phyloP scores from a whole-genome alignment of 2,329 filamentous ascomycete genomes.

The Aspergillus spinulosporus region DNA sequence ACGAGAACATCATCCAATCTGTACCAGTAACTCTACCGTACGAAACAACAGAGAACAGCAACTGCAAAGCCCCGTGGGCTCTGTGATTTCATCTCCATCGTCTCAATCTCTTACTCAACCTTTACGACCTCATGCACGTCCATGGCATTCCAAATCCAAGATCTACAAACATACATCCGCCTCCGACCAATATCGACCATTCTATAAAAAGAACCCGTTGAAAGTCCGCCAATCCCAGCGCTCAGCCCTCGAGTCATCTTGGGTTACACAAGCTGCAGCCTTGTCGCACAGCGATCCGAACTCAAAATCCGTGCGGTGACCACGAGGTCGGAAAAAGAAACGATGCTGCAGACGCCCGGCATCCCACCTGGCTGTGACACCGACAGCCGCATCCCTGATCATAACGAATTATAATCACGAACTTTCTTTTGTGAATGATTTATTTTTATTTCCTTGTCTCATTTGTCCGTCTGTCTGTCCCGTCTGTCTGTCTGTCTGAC shows the following conservation, averaged over 20 bases:
- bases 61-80: not conserved
- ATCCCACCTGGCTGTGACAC: not conserved
- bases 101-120: not conserved
- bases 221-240: not conserved
- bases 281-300: slow-evolving; percentile 4
- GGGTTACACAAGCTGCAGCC: slow-evolving; percentile 3
- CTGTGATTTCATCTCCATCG: not conserved
- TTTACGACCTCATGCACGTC: slow-evolving; percentile 2
- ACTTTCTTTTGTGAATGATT: not conserved
- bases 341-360: not conserved
- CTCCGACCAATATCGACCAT: not conserved
- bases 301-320: not conserved
- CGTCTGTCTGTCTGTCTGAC: too few species aligned
- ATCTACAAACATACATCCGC: not conserved
- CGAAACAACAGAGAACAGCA: not conserved
- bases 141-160: not conserved
- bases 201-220: slow-evolving; percentile 4
- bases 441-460: not conserved
- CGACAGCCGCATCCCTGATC: not conserved
- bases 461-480: not conserved
- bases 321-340: not conserved
- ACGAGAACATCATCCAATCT: not conserved
- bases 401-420: slow-evolving; percentile 10
- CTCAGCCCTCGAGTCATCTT: not conserved
- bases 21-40: not conserved